Evolutionary conservation across 805 yeast species (phyloP), one percentile per base, ranked within the genome.

Genomic region (Spathaspora arborariae): DNA sequence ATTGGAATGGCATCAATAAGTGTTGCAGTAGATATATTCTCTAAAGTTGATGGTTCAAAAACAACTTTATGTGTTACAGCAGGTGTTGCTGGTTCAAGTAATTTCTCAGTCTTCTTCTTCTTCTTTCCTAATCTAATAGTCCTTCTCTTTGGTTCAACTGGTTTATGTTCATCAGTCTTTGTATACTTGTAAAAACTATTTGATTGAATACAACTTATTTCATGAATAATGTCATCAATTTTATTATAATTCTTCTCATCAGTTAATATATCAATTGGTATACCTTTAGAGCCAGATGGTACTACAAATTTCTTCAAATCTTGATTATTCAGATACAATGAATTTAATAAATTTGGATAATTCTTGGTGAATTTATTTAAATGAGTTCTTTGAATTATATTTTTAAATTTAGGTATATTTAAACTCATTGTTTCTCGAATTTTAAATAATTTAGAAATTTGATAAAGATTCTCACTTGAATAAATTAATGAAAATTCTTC

Each of bases 371-470:
- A 60, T 44, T 60, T 71, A 43, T 61, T 80, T 62, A 66, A 70
- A 63, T 71, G 67, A 20, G 83, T 78, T 50, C 89, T 68, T 54
- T 80, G 84, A 16, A 83, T 74, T 2, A 81, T 75, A 50, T 78
- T 80, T 21, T 72, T 74, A 51, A 85, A 76, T 26, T 72, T 68
- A 3, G 87, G 82, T 0, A 87, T 76, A 20, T 78, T 74, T 41
- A 92, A 63, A n/a, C 87, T 80, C 50, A 92, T 72, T 0, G 97
- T 88, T 53, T 87, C 89, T 52, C 97, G 78, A 1, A 92, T 82
- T 13, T 84, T 80, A 41, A 81, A 78, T 48, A 92, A 68, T 4
- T 59, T 51, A 15, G 65, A 56, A 40, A 60, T 64, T 50, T 62
- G 63, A 26, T 56, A 60, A 42, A 72, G 61, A 50, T 69, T 70